Base-by-base conservation (phyloP, 2,329 filamentous ascomycete genomes). In the Phaeosphaeriaceae sp. region DNA sequence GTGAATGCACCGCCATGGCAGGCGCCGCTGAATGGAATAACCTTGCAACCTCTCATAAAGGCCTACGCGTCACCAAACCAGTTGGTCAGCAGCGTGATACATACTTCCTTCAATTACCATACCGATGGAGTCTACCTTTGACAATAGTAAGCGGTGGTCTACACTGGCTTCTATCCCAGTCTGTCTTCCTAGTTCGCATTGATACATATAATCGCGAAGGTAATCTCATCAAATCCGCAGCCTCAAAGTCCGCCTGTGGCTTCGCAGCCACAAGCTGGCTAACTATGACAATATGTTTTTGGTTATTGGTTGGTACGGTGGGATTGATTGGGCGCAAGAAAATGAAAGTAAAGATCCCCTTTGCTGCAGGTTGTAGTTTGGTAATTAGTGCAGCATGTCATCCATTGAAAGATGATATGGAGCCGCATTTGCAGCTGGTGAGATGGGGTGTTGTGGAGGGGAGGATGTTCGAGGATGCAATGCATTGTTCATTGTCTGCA, bases 341-440 rank as follows among this genome's bases (percentile, higher is more conserved):
- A 2, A 88, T 89, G 13, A 90, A 79, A 7, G 87, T 87, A 15
- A 92, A 80, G 53, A 92, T 91, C 50, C 89, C 89, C 72, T 90
- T 92, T 79, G 92, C 88, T 52, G 16, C 63, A 12, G 37, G 42
- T 23, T 45, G 42, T 12, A 45, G 42, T 37, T 21, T 45, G 33
- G 42, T 45, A 15, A 45, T 66, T 29, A 44, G 48, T 38, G 61
- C 64, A 2, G 56, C 61, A 6, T 65, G 61, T 40, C 60, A 67
- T 59, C 13, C 42, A 3, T n/a, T 35, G 12, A 40, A 16, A 12
- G 52, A 50, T 34, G 51, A 56, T 9, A 35, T 40, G 15, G 42
- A 52, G n/a, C 45, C 50, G 9, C 41, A 48, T 7, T 34, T 60
- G 16, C 15, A 47, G 16, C 54, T 48, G 8, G 45, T 70, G 0